Conservation (phyloP, 139 green algal genomes). For the Chlorella vulgaris region DNA sequence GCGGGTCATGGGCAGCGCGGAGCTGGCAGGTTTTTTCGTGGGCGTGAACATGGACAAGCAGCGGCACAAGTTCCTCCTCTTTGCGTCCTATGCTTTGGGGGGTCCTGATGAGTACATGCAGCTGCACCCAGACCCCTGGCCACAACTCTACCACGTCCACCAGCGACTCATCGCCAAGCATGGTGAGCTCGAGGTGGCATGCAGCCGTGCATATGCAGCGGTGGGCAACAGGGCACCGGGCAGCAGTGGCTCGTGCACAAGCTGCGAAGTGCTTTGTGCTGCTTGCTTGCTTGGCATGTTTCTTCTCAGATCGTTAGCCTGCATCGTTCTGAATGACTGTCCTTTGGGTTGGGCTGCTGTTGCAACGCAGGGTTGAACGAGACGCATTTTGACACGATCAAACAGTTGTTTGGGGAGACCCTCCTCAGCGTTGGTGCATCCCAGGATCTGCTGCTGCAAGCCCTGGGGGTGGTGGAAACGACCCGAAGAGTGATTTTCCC, state of each 20-base stretch:
- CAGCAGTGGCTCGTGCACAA: too few relatives aligned
- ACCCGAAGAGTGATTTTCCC: conserved; percentile 16
- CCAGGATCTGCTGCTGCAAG: background rate
- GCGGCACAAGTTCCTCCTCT: background rate
- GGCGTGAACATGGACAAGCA: background rate
- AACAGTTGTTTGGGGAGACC: background rate
- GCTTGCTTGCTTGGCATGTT: too few relatives aligned
- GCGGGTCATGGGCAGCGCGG: background rate
- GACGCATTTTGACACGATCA: background rate
- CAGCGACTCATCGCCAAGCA: background rate
- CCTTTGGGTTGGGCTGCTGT: background rate
- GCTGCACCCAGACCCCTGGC: background rate
- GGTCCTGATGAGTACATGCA: background rate
- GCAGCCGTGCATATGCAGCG: too few relatives aligned
- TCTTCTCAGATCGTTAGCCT: too few relatives aligned
- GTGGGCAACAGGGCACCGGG: too few relatives aligned
- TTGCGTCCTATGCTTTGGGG: background rate
- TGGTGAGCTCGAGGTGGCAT: too few relatives aligned
- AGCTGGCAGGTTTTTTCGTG: background rate
- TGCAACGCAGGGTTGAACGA: conserved; percentile 2
- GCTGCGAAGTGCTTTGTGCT: too few relatives aligned
- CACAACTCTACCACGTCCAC: background rate
- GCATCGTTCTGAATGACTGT: too few relatives aligned
- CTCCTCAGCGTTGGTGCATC: background rate
- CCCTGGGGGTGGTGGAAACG: conserved; percentile 5